phyloP scores from a whole-genome alignment of 108 stramenopile genomes.

The Epipyxis sp. region DNA sequence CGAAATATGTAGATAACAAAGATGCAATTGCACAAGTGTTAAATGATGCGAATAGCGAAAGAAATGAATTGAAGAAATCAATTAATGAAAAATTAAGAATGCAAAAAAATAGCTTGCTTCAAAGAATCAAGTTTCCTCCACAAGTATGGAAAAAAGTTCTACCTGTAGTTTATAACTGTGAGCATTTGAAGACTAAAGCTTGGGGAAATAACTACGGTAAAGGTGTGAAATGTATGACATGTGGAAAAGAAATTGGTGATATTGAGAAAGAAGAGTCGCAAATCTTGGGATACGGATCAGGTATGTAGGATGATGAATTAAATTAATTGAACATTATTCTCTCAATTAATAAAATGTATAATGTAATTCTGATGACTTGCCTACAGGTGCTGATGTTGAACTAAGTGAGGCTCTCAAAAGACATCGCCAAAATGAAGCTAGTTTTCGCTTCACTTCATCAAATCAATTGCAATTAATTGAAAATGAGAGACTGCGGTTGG shows the following conservation, averaged over 20 bases:
- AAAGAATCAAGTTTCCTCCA: background rate
- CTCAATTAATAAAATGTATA: too few relatives aligned
- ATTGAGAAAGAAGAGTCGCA: conserved; percentile 43
- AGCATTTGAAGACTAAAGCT: conserved; percentile 49
- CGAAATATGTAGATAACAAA: too few relatives aligned
- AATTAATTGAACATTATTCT: too few relatives aligned
- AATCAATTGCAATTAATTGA: conserved; percentile 41
- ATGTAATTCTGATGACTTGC: too few relatives aligned
- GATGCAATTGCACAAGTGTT: too few relatives aligned
- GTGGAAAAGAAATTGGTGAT: conserved; percentile 48
- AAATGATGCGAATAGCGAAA: too few relatives aligned
- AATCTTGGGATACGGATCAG: conserved; percentile 43
- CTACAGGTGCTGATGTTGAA: conserved; percentile 42
- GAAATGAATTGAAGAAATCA: too few relatives aligned
- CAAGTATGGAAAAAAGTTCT: conserved; percentile 41
- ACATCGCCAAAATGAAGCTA: conserved; percentile 45
- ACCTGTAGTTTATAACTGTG: conserved; percentile 38
- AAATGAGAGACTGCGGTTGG: conserved; percentile 50
- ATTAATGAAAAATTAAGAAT: too few relatives aligned
- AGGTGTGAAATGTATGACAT: conserved; percentile 50
- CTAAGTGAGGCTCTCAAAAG: conserved; percentile 32
- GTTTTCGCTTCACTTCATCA: conserved; percentile 39
- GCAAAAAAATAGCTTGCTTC: too few relatives aligned
- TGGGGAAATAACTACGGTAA: conserved; percentile 54
- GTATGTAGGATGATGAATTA: too few relatives aligned